Evolutionary conservation across 306 rosid species (phyloP), one percentile per base, ranked within the genome.

Genomic region (Mucuna pruriens): DNA sequence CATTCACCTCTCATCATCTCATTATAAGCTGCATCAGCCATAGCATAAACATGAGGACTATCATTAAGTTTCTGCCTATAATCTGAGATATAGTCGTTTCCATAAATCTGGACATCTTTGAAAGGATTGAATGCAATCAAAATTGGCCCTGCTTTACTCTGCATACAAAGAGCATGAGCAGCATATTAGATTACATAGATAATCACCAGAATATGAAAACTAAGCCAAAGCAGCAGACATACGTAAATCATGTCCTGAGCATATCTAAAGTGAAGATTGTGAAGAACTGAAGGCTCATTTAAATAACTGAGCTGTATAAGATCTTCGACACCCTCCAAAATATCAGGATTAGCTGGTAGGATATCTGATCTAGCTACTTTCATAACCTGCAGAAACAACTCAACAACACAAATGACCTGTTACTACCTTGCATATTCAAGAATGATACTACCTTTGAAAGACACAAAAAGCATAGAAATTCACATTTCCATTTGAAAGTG

Each of bases 81-180:
- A 19, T 86, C 94, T 29, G 84, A 67, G 75, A 89, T 72, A 57
- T 82, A 86, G 19, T 92, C 95, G 19, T 88, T 86, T 84, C 97
- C 97, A 77, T 91, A 92, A 74, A 88, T 78, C 10, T 82, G 85
- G 29, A 87, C 87, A 42, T 88, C 94, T 86, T 93, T 94, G 87
- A 90, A 90, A 66, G 99, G 98, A 81, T 96, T 96, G 85, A 96
- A 54, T 39, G 98, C 97, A 76, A 96, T 85, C 82, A 93, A 85
- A 82, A 96, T 71, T 10, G 98, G 93, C 71, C 99, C 99, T 7
- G 98, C 97, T 82, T 96, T 96, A 81, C 90, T 92, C 99, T 96
- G 85, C 90, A 83, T 46, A 82, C 82, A 82, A 34, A 80, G 85
- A 77, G 79, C 80, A 84, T 64, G 26, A 72, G 38, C 51, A 73